Percentiles rank a stretch among this genome's conserved stretches.
These are phyloP conservation scores for Fusarium temperatum DNA, from an alignment of 2,329 filamentous ascomycete species.

Conservation along the genomic window DNA sequence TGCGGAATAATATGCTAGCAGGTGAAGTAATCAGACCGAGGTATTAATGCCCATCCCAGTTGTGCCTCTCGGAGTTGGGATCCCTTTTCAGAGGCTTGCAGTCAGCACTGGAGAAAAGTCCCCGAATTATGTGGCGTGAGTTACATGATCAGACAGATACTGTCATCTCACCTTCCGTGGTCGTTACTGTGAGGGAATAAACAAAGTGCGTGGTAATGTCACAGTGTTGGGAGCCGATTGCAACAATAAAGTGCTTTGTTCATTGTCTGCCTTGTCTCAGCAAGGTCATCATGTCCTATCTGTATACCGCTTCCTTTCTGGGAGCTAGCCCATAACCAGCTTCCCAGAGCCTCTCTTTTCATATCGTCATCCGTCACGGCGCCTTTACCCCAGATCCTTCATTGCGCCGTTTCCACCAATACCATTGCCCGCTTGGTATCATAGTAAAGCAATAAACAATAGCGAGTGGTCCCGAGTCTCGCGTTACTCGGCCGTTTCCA, in stretches of 20 bases:
- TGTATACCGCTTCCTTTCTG: slow-evolving; percentile 14
- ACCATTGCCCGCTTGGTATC: slow-evolving; percentile 43
- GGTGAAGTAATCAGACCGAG: slow-evolving; percentile 4
- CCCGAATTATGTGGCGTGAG: background rate
- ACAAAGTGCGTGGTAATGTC: background rate
- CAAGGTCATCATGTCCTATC: slow-evolving; percentile 21
- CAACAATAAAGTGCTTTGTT: background rate
- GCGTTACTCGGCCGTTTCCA: slow-evolving; percentile 22
- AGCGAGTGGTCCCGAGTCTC: slow-evolving; percentile 39
- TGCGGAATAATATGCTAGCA: background rate
- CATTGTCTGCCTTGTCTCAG: slow-evolving; percentile 12
- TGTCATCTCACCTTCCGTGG: background rate
- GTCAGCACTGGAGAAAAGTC: slow-evolving; percentile 4
- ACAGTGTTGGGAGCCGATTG: background rate
- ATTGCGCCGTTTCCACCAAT: slow-evolving; percentile 31
- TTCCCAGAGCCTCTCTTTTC: slow-evolving; percentile 43
- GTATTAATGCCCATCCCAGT: slow-evolving; percentile 15
- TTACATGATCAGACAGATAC: background rate
- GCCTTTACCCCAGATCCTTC: slow-evolving; percentile 28
- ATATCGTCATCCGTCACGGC: slow-evolving; percentile 21
- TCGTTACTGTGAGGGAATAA: background rate
- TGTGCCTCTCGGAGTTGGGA: slow-evolving; percentile 22
- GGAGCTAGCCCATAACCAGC: slow-evolving; percentile 44
- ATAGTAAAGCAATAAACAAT: slow-evolving; percentile 30
- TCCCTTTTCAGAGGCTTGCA: slow-evolving; percentile 22